Percentiles rank a stretch among this genome's conserved stretches.
Evolutionary conservation across 352 stramenopile species (phyloP).

Genomic region (Globisporangium spiculum): DNA sequence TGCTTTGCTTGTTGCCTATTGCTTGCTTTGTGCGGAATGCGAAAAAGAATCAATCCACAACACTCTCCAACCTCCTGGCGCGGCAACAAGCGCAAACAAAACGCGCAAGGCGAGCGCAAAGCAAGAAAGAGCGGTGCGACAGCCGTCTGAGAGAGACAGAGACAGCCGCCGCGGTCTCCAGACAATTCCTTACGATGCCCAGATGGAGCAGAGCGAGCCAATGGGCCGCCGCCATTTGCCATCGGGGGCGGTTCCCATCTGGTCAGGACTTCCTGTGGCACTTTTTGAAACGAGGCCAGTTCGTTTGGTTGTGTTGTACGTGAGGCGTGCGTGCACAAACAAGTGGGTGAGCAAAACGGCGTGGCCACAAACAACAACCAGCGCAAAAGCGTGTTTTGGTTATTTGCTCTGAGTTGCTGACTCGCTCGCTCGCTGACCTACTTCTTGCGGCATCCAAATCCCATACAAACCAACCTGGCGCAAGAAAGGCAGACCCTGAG

Average conservation of each 20-base stretch:
- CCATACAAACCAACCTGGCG: not conserved
- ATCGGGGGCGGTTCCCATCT: not conserved
- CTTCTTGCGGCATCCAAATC: not conserved
- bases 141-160: not conserved
- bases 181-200: not conserved
- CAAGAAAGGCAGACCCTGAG: not conserved
- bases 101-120: not conserved
- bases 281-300: not conserved
- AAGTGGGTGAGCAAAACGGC: not conserved
- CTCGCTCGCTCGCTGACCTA: not conserved
- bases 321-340: not conserved
- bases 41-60: not conserved
- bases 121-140: conserved; percentile 5
- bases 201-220: not conserved
- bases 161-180: conserved; percentile 5
- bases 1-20: not conserved
- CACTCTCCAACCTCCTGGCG: not conserved
- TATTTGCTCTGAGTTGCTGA: not conserved
- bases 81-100: not conserved
- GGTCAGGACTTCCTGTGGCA: not conserved
- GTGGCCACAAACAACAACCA: not conserved
- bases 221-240: not conserved
- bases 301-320: not conserved
- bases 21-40: not conserved
- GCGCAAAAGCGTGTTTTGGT: not conserved